Evolutionary conservation across 2,329 filamentous ascomycete genomes (phyloP).

Genomic region (Aspergillus sojae): DNA sequence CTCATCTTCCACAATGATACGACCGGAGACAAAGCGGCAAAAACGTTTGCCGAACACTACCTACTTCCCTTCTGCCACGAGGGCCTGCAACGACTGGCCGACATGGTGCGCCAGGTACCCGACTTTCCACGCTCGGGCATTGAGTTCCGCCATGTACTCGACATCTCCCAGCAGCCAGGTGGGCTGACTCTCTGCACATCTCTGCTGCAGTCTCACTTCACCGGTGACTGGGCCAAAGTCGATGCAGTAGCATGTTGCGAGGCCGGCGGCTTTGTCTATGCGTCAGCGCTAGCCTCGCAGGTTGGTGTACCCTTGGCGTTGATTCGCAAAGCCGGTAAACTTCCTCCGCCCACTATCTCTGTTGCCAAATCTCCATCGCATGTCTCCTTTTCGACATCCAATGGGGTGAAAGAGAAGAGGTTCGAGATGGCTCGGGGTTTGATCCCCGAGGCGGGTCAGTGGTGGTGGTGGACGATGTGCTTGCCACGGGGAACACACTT

Average conservation of each 20-base stretch:
- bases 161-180: slow-evolving; percentile 54
- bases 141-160: slow-evolving; percentile 62
- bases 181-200: slow-evolving; percentile 56
- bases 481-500: slow-evolving; percentile 60
- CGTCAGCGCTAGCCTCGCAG: slow-evolving; percentile 51
- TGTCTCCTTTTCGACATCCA: slow-evolving; percentile 51
- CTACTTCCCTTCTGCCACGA: slow-evolving; percentile 53
- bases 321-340: slow-evolving; percentile 60
- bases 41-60: slow-evolving; percentile 44
- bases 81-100: slow-evolving; percentile 50
- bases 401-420: slow-evolving; percentile 29
- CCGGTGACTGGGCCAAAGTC: slow-evolving; percentile 51
- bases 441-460: slow-evolving; percentile 48
- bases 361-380: slow-evolving; percentile 54
- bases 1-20: slow-evolving; percentile 57
- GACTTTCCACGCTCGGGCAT: slow-evolving; percentile 57
- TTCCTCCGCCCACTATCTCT: slow-evolving; percentile 59
- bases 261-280: slow-evolving; percentile 60
- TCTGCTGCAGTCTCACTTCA: slow-evolving; percentile 53
- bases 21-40: slow-evolving; percentile 42
- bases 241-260: slow-evolving; percentile 57
- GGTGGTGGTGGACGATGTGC: slow-evolving; percentile 63
- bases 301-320: slow-evolving; percentile 50
- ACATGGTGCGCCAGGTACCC: slow-evolving; percentile 54
- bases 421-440: slow-evolving; percentile 56